Evolutionary conservation across 495 filamentous ascomycete genomes (phyloP).

Genomic region (Penicillium canescens): DNA sequence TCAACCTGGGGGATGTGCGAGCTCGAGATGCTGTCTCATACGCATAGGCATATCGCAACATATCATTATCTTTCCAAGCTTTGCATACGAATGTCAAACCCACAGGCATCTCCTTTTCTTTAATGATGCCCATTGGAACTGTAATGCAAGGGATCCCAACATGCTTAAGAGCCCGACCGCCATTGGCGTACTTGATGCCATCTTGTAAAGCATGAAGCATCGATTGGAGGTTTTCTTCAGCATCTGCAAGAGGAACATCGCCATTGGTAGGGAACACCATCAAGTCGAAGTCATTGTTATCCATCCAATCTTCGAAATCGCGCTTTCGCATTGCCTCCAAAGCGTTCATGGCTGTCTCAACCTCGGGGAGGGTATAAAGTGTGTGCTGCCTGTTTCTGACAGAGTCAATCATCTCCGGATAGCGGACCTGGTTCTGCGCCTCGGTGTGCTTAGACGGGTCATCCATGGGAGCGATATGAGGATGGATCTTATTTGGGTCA

Average conservation of each 20-base stretch:
- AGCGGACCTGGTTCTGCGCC: constrained; percentile 3
- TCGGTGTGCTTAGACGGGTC: background rate
- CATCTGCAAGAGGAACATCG: constrained; percentile 10
- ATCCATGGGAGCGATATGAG: background rate
- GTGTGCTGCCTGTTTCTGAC: background rate
- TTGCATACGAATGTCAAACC: constrained; percentile 14
- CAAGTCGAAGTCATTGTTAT: constrained; percentile 3
- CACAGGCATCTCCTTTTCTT: constrained; percentile 9
- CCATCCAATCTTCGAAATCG: constrained; percentile 16
- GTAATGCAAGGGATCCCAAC: constrained; percentile 14
- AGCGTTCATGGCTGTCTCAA: constrained; percentile 1
- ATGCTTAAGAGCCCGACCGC: constrained; percentile 10
- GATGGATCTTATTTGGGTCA: constrained; percentile 8
- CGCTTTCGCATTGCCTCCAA: constrained; percentile 11
- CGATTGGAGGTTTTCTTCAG: constrained; percentile 8
- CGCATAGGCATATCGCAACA: constrained; percentile 30
- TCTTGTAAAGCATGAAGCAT: constrained; percentile 8
- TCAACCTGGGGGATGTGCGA: background rate
- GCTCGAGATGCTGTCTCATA: constrained; percentile 18
- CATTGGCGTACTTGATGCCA: constrained; percentile 16
- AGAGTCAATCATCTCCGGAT: constrained; percentile 4
- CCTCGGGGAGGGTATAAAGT: background rate
- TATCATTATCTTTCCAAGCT: constrained; percentile 11
- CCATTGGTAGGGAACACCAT: constrained; percentile 11
- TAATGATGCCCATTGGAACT: constrained; percentile 15